Conservation (phyloP, 257 asterid genomes). For the Solanum ossicruentum region DNA sequence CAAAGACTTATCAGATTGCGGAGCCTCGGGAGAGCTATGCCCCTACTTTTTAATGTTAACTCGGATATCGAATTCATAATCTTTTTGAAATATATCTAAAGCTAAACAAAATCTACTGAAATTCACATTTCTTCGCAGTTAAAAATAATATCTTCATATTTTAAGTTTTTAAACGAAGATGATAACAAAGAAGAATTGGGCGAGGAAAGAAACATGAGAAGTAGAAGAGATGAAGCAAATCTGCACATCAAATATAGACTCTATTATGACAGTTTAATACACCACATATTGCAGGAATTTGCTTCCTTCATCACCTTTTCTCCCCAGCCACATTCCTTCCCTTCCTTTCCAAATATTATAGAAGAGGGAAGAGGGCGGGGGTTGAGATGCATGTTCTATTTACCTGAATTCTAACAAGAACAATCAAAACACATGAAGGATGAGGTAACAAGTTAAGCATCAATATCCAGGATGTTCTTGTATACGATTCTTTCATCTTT, state of each 20-base stretch:
- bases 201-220: not conserved
- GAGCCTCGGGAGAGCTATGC: not conserved
- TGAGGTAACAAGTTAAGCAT: not conserved
- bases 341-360: not conserved
- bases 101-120: not conserved
- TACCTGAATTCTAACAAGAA: not conserved
- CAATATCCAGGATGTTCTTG: not conserved
- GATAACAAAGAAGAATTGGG: not conserved
- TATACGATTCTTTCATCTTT: conserved; percentile 33
- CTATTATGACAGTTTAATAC: not conserved
- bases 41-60: not conserved
- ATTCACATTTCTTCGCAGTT: not conserved
- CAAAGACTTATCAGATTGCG: no score
- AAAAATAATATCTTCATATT: not conserved
- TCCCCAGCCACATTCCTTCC: not conserved
- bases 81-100: no score
- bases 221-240: not conserved
- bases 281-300: not conserved
- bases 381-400: not conserved
- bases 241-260: not conserved
- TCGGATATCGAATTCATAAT: not conserved
- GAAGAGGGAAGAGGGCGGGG: not conserved
- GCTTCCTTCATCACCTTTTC: not conserved
- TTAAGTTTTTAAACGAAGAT: not conserved
- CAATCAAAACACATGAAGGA: not conserved